Conservation (phyloP, 495 filamentous ascomycete genomes). For the Daldinia childiae region DNA sequence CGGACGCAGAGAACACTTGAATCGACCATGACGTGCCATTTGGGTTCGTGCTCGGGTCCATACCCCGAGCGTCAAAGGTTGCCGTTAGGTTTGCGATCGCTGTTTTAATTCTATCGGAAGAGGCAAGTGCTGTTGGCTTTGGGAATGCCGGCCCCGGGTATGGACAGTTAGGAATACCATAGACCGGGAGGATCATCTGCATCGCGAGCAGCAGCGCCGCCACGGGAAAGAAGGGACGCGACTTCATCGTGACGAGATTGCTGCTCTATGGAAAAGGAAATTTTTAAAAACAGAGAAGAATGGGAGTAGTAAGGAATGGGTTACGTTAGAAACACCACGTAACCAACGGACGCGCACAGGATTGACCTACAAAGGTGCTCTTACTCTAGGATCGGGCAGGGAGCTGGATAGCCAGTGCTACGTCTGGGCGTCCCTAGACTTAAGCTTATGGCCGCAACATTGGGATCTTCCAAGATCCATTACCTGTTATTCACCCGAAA, state of each 20-base stretch:
- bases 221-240: neutral
- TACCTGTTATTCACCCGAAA: slow-evolving; percentile 28
- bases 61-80: slow-evolving; percentile 45
- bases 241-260: slow-evolving; percentile 6
- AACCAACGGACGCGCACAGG: neutral
- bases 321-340: neutral
- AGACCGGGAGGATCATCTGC: slow-evolving; percentile 5
- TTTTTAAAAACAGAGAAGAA: neutral
- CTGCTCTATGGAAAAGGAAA: neutral
- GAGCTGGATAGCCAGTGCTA: slow-evolving; percentile 6
- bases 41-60: slow-evolving; percentile 48
- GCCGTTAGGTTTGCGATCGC: slow-evolving; percentile 53
- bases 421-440: slow-evolving; percentile 11
- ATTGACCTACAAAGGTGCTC: neutral
- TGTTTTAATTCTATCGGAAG: slow-evolving; percentile 45
- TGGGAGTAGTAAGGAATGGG: neutral
- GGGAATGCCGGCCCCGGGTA: slow-evolving; percentile 61
- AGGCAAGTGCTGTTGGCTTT: slow-evolving; percentile 51
- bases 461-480: slow-evolving; percentile 11
- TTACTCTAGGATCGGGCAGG: neutral
- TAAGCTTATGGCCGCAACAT: slow-evolving; percentile 23
- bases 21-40: slow-evolving; percentile 62
- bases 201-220: slow-evolving; percentile 9
- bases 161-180: slow-evolving; percentile 55
- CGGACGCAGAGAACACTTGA: slow-evolving; percentile 59